A percentile compares a stretch with the other conserved stretches of the same genome.
These are phyloP conservation scores for Cucumis hystrix DNA, from an alignment of 306 rosid genomes.

Conservation along the genomic window DNA sequence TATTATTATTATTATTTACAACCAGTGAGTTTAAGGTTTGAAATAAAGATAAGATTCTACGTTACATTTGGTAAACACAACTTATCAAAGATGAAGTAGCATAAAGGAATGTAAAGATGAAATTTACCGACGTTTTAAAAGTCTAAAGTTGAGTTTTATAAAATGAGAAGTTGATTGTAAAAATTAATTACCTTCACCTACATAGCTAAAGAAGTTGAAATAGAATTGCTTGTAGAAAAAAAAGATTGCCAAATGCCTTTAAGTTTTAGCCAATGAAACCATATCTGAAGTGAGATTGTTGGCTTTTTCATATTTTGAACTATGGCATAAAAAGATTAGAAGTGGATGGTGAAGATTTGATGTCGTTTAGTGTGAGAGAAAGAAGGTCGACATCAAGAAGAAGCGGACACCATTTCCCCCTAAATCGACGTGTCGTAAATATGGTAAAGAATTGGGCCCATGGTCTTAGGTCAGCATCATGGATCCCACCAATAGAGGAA, in stretches of 20 bases:
- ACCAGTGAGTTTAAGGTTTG: too few species aligned
- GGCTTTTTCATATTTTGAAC: background rate
- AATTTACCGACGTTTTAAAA: too few species aligned
- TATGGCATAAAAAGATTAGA: background rate
- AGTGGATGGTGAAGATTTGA: background rate
- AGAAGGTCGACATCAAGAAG: background rate
- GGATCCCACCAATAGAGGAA: background rate
- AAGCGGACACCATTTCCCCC: background rate
- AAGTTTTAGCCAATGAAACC: background rate
- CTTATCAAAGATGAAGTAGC: too few species aligned
- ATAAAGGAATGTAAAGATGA: too few species aligned
- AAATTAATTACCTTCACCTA: background rate
- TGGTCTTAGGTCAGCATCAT: background rate
- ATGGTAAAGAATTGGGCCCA: background rate
- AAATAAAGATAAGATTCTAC: too few species aligned
- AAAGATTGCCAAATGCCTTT: too few species aligned
- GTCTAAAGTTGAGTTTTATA: background rate
- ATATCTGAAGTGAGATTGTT: background rate
- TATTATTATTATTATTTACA: too few species aligned
- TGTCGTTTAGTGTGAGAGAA: background rate
- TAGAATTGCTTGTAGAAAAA: background rate
- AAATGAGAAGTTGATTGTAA: background rate
- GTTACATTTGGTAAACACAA: too few species aligned
- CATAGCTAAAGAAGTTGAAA: background rate
- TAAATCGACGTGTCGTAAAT: conserved; percentile 1